Percentiles rank a stretch among this genome's conserved stretches.
Conservation (phyloP, 2,329 filamentous ascomycete genomes). For the Colletotrichum tropicicola region DNA sequence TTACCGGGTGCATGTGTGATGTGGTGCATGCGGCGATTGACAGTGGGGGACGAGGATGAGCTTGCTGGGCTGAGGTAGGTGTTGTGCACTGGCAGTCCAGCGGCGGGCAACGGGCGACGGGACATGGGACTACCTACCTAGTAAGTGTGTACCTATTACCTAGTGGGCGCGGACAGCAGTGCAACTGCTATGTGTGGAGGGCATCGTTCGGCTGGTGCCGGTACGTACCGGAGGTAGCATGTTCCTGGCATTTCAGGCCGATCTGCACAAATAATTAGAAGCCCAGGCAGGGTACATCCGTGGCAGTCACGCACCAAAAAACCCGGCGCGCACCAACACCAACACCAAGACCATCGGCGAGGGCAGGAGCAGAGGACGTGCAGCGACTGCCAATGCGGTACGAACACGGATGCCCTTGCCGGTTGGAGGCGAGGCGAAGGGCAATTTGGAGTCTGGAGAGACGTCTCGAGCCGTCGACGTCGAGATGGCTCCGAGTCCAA, state of each 20-base stretch:
- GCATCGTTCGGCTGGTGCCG: neutral
- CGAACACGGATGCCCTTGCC: too few species aligned
- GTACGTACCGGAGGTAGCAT: slow-evolving; percentile 13
- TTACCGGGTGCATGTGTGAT: neutral
- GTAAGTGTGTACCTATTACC: too few species aligned
- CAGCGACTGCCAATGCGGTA: too few species aligned
- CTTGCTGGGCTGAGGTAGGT: neutral
- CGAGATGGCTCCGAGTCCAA: too few species aligned
- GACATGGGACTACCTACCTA: too few species aligned
- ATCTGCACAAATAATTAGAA: slow-evolving; percentile 28
- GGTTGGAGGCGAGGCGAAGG: too few species aligned
- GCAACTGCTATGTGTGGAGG: too few species aligned
- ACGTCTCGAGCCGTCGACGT: too few species aligned
- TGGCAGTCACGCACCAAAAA: neutral
- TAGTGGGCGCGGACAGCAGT: neutral
- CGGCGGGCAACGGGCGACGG: neutral
- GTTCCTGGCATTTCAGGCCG: slow-evolving; percentile 19
- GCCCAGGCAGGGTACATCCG: slow-evolving; percentile 1
- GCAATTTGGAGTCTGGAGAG: too few species aligned
- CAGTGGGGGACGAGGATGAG: slow-evolving; percentile 23
- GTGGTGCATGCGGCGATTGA: neutral
- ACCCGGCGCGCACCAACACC: too few species aligned
- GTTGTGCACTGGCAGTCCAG: neutral
- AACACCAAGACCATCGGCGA: too few species aligned
- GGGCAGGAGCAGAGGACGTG: too few species aligned